A percentile compares a stretch with the other conserved stretches of the same genome.
These are phyloP conservation scores for Backusella parvicylindrica DNA, from an alignment of 192 early-diverging fungal genomes.

Conservation along the genomic window DNA sequence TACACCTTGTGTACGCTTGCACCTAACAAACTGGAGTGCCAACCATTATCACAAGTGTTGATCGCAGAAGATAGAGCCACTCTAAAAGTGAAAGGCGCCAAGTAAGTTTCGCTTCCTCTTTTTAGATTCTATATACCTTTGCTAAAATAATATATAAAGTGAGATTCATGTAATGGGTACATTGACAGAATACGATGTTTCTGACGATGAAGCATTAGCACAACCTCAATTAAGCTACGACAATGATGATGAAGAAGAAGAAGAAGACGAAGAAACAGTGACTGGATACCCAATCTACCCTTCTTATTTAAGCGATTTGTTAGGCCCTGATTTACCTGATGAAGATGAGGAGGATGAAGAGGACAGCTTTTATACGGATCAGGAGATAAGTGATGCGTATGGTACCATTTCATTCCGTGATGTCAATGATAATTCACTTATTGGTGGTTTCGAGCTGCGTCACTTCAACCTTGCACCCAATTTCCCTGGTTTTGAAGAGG, in stretches of 20 bases:
- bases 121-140: too few relatives aligned
- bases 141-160: too few relatives aligned
- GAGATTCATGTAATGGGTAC: neutral
- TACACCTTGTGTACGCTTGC: conserved; percentile 5
- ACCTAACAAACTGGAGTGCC: neutral
- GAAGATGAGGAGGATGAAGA: neutral
- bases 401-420: conserved; percentile 15
- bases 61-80: conserved; percentile 8
- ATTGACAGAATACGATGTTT: neutral
- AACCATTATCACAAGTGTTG: neutral
- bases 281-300: neutral
- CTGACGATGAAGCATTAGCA: neutral
- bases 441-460: conserved; percentile 13
- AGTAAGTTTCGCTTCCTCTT: neutral
- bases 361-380: neutral
- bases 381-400: neutral
- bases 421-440: conserved; percentile 6
- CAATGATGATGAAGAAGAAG: neutral
- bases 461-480: conserved; percentile 5
- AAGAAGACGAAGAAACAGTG: neutral
- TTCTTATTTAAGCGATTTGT: neutral
- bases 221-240: neutral
- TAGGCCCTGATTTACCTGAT: conserved; percentile 8
- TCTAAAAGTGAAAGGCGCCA: neutral
- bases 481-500: neutral